Evolutionary conservation across 2,329 filamentous ascomycete species (phyloP).

Genomic region (Sarocladium brachiariae): DNA sequence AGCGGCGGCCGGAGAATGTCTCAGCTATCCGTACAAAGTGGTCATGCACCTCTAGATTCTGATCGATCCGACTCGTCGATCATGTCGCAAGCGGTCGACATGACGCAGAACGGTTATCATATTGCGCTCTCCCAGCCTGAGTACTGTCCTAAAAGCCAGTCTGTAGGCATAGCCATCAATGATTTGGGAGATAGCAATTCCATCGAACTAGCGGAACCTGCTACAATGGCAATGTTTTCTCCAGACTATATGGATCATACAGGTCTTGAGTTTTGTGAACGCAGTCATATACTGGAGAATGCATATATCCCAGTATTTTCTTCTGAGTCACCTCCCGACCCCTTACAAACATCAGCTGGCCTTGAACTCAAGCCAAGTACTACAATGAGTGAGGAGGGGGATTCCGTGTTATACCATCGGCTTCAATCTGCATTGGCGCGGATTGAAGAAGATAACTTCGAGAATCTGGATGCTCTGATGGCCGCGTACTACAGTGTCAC

Average conservation of each 20-base stretch:
- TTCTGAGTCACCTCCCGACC: neutral
- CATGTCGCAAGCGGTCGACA: neutral
- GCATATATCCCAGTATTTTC: neutral
- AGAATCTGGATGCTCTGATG: constrained; percentile 20
- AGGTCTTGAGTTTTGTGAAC: neutral
- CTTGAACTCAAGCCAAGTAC: neutral
- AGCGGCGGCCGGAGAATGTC: neutral
- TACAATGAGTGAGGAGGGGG: neutral
- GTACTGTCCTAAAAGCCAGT: neutral
- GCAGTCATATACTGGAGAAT: neutral
- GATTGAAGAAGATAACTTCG: constrained; percentile 18
- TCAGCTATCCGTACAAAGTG: neutral
- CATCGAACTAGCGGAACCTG: neutral
- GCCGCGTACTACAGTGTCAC: constrained; percentile 20
- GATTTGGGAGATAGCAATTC: neutral
- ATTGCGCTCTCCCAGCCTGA: neutral
- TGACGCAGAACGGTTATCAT: neutral
- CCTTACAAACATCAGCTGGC: neutral
- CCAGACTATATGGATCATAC: neutral
- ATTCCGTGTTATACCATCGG: constrained; percentile 12
- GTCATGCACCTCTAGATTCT: neutral
- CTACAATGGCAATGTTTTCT: neutral
- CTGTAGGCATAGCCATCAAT: neutral
- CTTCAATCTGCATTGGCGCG: constrained; percentile 18
- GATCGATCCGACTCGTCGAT: neutral